Conservation (phyloP, 306 rosid genomes). For the Castanea sativa region DNA sequence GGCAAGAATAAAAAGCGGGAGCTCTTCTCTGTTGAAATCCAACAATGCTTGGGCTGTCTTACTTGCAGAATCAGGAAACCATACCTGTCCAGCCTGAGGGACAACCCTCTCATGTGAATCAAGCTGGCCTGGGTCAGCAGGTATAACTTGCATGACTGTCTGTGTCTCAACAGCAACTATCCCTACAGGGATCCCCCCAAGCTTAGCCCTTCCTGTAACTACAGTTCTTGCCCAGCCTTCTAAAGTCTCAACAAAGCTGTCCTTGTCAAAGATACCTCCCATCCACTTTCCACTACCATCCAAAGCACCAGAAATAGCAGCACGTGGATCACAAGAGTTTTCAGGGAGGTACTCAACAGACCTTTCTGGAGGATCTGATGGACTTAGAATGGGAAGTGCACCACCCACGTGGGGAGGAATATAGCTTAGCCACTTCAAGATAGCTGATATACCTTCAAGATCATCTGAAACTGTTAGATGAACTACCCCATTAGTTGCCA, state of each 20-base stretch:
- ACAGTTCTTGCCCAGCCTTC: conserved; percentile 99
- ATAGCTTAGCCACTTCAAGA: conserved; percentile 95
- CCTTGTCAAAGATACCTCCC: conserved; percentile 94
- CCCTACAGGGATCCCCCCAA: conserved; percentile 98
- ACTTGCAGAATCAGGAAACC: conserved; percentile 96
- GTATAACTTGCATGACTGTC: conserved; percentile 95
- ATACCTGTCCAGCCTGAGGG: conserved; percentile 99
- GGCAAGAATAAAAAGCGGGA: conserved; percentile 94
- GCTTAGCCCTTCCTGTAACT: conserved; percentile 97
- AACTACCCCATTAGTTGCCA: conserved; percentile 98
- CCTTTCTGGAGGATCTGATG: conserved; percentile 93
- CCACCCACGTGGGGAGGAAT: conserved; percentile 86
- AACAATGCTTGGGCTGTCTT: conserved; percentile 93
- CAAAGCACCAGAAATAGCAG: conserved; percentile 71
- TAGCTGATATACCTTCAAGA: conserved; percentile 93
- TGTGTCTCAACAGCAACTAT: conserved; percentile 95
- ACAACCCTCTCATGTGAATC: conserved; percentile 97
- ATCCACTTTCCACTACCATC: conserved; percentile 75
- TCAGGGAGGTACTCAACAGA: conserved; percentile 81
- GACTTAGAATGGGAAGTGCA: conserved; percentile 67
- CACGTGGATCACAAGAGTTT: conserved; percentile 95
- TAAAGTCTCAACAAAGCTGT: conserved; percentile 94
- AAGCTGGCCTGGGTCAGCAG: conserved; percentile 99
- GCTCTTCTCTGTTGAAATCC: conserved; percentile 95
- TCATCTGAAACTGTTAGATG: conserved; percentile 95